Conservation (phyloP, 768 basidiomycete genomes). For the Xanthoconium purpureum region DNA sequence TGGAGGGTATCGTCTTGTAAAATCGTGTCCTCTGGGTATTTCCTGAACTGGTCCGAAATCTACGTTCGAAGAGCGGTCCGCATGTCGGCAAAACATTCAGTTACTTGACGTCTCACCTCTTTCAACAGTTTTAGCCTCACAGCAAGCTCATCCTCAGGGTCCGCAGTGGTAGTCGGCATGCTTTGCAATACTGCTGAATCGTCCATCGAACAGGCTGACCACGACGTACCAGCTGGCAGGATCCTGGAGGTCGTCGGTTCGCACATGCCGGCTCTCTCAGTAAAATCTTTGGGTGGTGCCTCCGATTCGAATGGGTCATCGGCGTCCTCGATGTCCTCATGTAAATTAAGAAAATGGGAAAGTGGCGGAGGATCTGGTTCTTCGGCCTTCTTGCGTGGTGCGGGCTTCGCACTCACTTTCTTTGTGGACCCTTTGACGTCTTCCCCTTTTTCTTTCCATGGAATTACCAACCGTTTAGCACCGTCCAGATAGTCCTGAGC, state of each 20-base stretch:
- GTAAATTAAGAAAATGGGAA: slow-evolving; percentile 10
- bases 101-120: slow-evolving; percentile 20
- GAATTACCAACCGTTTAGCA: slow-evolving; percentile 16
- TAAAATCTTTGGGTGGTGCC: slow-evolving; percentile 4
- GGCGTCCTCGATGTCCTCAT: slow-evolving; percentile 27
- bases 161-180: not conserved
- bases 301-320: slow-evolving; percentile 23
- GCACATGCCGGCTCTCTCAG: not conserved
- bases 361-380: slow-evolving; percentile 3
- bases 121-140: slow-evolving; percentile 15
- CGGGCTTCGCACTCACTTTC: slow-evolving; percentile 6
- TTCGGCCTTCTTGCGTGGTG: slow-evolving; percentile 22
- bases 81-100: not conserved
- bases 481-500: slow-evolving; percentile 23
- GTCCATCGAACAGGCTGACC: not conserved
- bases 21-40: slow-evolving; percentile 7
- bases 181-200: not conserved
- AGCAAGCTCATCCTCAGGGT: slow-evolving; percentile 11
- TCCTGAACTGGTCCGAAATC: slow-evolving; percentile 12
- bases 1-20: slow-evolving; percentile 27
- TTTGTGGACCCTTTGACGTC: slow-evolving; percentile 5
- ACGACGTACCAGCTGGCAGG: slow-evolving; percentile 13
- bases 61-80: slow-evolving; percentile 2
- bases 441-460: slow-evolving; percentile 28
- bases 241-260: slow-evolving; percentile 6